Evolutionary conservation across 1,139 yeast genomes (phyloP), one percentile per base, ranked within the genome.

Genomic region (Saccharomyces hybrid): DNA sequence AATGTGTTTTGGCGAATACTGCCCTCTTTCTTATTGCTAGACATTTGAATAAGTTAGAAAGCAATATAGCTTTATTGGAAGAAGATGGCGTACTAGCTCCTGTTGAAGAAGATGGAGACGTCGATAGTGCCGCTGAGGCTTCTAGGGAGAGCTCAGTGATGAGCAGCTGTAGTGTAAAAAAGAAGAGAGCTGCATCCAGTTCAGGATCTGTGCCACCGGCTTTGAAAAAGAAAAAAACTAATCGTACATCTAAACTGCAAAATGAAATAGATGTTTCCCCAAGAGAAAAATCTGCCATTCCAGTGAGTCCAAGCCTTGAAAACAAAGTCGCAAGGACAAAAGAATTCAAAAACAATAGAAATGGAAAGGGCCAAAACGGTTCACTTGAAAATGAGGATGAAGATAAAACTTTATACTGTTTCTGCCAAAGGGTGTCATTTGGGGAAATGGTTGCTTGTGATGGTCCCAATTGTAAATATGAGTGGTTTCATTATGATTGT

Each of bases 381-480:
- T 38, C 23, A 38, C 23, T 62, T 46, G 68, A 62, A 23, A 67
- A 67, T 42, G 72, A 70, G 8, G 73, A 71, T 7, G 73, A 69
- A 50, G 74, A 73, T 49, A 70, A 80, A 57, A 81, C 78, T 52
- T 63, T 79, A 31, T 85, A 84, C 65, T 86, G 93, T 70, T 75
- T 82, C 64, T 86, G 93, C 66, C 82, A 80, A 60, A 75, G 86
- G 20, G 85, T 83, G 0, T 81, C 88, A 1, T 83, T 78, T 70
- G 91, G 91, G 13, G 85, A 81, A 59, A 86, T 86, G 93, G 82
- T 86, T 68, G 90, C 89, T 0, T 86, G 93, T 68, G 93, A 86
- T 64, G 84, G 86, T 56, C 81, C 81, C 23, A 80, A 81, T 56
- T 86, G 93, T 71, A 77, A 80, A 59, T 78, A 73, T 60, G 88